Evolutionary conservation across 805 yeast species (phyloP).

Genomic region (Candida silvatica): DNA sequence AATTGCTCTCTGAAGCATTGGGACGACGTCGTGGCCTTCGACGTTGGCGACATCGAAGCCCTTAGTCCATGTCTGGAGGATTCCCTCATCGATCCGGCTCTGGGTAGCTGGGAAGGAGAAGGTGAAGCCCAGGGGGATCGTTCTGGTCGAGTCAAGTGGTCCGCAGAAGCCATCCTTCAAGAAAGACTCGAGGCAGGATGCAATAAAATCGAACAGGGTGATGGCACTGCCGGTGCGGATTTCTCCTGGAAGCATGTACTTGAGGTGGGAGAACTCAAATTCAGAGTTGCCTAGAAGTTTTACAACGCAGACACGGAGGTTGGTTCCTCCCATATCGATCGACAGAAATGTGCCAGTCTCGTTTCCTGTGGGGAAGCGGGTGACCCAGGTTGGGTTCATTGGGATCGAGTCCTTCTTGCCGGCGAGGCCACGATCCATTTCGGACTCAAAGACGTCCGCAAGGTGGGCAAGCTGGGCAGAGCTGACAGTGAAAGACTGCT

Average conservation of each 20-base stretch:
- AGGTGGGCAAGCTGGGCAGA: constrained; percentile 53
- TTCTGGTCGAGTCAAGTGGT: constrained; percentile 45
- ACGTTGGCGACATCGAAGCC: constrained; percentile 92
- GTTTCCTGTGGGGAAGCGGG: constrained; percentile 86
- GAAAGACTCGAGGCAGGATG: constrained; percentile 67
- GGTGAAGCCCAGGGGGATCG: constrained; percentile 82
- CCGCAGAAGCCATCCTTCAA: constrained; percentile 40
- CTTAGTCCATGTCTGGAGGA: constrained; percentile 94
- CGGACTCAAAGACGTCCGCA: constrained; percentile 67
- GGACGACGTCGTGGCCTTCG: constrained; percentile 91
- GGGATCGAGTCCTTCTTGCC: constrained; percentile 81
- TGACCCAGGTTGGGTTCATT: constrained; percentile 96
- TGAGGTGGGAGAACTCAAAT: constrained; percentile 81
- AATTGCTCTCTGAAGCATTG: constrained; percentile 76
- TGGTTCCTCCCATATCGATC: constrained; percentile 96
- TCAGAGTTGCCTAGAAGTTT: constrained; percentile 74
- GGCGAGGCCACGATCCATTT: constrained; percentile 74
- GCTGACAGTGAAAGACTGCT: constrained; percentile 53
- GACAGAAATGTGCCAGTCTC: constrained; percentile 89
- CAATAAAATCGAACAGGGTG: constrained; percentile 80
- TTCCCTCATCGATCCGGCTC: constrained; percentile 73
- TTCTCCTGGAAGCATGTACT: constrained; percentile 67
- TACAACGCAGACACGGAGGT: constrained; percentile 86
- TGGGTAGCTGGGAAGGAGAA: constrained; percentile 90
- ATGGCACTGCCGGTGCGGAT: constrained; percentile 76